phyloP scores from a whole-genome alignment of 2,329 filamentous ascomycete species.

The Claviceps lovelessii region DNA sequence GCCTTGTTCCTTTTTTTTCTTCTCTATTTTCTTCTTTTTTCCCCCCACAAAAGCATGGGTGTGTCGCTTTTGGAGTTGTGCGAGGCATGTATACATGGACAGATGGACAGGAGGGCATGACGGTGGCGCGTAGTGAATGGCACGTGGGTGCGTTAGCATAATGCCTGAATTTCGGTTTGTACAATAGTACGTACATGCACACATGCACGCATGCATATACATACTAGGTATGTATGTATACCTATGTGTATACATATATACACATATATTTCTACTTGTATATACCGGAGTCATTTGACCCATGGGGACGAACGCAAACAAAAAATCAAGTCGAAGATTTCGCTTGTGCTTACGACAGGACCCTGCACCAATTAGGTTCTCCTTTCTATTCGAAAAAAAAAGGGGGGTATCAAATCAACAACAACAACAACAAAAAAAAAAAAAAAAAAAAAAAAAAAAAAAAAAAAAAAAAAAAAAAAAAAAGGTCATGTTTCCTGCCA shows the following conservation, averaged over 20 bases:
- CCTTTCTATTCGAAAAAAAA: background rate
- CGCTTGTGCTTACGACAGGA: background rate
- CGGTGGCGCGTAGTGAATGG: background rate
- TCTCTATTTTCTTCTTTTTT: background rate
- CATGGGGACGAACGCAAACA: background rate
- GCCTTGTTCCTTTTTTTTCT: background rate
- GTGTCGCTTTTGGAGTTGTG: background rate
- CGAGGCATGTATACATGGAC: background rate
- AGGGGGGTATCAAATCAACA: slow-evolving; percentile 2
- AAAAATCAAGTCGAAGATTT: background rate
- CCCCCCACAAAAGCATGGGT: background rate
- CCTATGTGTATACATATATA: background rate
- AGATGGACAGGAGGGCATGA: background rate
- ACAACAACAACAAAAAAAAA: too few species aligned
- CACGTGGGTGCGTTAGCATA: too few species aligned
- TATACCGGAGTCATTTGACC: background rate
- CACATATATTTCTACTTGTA: background rate
- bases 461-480: background rate
- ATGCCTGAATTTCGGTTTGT: too few species aligned
- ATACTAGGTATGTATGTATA: background rate
- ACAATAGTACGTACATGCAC: background rate
- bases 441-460: background rate
- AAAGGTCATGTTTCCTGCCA: too few species aligned
- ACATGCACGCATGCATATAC: background rate
- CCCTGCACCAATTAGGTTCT: background rate